Evolutionary conservation across 129 eudicot species (phyloP), one percentile per base, ranked within the genome.

Genomic region (Ambrosia artemisiifolia): DNA sequence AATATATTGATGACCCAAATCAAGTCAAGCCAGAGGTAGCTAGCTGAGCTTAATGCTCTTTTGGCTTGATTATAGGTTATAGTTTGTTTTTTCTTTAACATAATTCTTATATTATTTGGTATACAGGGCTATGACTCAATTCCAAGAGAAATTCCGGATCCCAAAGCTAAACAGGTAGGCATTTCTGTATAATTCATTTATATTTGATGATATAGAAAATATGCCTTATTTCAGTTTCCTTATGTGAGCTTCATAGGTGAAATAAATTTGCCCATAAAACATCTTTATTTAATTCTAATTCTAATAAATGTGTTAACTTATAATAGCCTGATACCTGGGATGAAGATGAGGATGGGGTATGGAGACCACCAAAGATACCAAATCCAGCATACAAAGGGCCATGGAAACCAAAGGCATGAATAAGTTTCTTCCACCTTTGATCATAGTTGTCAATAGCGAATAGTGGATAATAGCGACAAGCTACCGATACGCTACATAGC

Each of bases 351-450:
- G 96, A 95, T 80, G 99, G 99, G 30, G 60, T 88, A 76, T 95
- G 99, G 99, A 91, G 71, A 78, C 80, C 89, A 51, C 88, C 91
- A 43, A 95, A 78, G 82, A 72, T 95, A 54, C 97, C 97, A 47
- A 95, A 95, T 78, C 96, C 97, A 36, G 96, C 88, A 48, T 95
- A 90, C 78, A 95, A 78, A 85, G 99, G 99, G 63, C 96, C 96
- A 66, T 95, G 99, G 99, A 95, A 83, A 77, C 86, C 78, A 28
- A 95, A 91, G 99, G 99, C 86, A 83, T 46, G 49, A 11, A 71
- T 61, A 67, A 57, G 33, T 40, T 79, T 72, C 53, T 28, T 36
- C 49, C 34, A 71, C 16, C 72, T 64, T 55, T n/a, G 17, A 24
- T 24, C 28, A 24, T n/a, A n/a, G n/a, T n/a, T n/a, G n/a, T n/a